These are phyloP conservation scores for Harrya chromipes DNA, from an alignment of 768 basidiomycete genomes.

Conservation along the genomic window DNA sequence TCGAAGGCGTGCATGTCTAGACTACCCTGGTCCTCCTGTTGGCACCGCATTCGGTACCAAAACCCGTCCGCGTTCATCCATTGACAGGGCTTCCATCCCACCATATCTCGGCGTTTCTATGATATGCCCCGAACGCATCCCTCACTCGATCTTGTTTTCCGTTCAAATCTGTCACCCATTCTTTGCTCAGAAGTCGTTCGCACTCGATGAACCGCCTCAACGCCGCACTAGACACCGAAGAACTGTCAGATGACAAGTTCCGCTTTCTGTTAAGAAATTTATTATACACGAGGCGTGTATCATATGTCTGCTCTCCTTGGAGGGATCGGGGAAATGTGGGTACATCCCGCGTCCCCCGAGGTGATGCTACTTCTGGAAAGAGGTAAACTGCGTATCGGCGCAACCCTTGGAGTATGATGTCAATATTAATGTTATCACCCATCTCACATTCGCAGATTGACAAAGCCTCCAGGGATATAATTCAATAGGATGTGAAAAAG, in stretches of 20 bases:
- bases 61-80: constrained; percentile 32
- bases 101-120: constrained; percentile 32
- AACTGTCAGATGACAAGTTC: constrained; percentile 12
- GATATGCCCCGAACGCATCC: constrained; percentile 9
- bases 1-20: constrained; percentile 1
- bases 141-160: constrained; percentile 16
- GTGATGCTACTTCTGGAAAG: constrained; percentile 31
- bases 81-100: constrained; percentile 37
- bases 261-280: constrained; percentile 6
- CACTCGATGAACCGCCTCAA: constrained; percentile 19
- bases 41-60: neutral
- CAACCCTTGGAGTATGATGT: constrained; percentile 3
- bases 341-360: constrained; percentile 24
- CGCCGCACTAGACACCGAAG: constrained; percentile 9
- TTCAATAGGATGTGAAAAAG: neutral
- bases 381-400: constrained; percentile 11
- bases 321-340: constrained; percentile 20
- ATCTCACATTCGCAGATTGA: neutral
- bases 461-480: neutral
- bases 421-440: constrained; percentile 10
- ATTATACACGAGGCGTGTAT: constrained; percentile 18
- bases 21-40: constrained; percentile 13
- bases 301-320: constrained; percentile 9
- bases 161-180: constrained; percentile 16
- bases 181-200: constrained; percentile 16